A percentile compares a stretch with the other conserved stretches of the same genome.
Conservation (phyloP, 73 alveolate species). For the Tetrahymena malaccensis region DNA sequence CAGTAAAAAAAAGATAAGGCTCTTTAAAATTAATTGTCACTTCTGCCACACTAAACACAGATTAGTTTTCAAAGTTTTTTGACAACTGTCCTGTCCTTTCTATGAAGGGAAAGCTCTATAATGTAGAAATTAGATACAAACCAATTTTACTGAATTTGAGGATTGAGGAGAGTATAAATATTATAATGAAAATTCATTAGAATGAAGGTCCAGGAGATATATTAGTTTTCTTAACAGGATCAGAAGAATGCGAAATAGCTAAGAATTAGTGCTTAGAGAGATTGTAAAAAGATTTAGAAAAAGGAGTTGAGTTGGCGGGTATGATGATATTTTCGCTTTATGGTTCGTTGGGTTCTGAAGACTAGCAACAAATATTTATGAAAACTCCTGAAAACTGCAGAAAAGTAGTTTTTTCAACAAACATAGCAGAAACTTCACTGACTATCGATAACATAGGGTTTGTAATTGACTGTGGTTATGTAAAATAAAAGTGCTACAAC, state of each 20-base stretch:
- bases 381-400: constrained; percentile 85
- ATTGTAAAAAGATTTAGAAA: constrained; percentile 46
- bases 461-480: constrained; percentile 92
- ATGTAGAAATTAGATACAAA: constrained; percentile 50
- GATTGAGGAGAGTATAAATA: constrained; percentile 68
- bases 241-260: constrained; percentile 95
- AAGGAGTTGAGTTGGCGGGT: constrained; percentile 39
- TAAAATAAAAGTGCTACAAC: constrained; percentile 82
- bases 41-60: constrained; percentile 80
- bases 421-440: constrained; percentile 94
- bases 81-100: constrained; percentile 56
- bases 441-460: constrained; percentile 93
- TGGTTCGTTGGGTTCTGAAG: constrained; percentile 69
- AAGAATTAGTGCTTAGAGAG: constrained; percentile 47
- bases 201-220: constrained; percentile 96
- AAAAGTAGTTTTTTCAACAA: constrained; percentile 89
- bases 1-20: constrained; percentile 65
- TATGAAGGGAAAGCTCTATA: constrained; percentile 65
- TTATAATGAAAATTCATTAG: constrained; percentile 83
- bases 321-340: constrained; percentile 42
- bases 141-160: constrained; percentile 47
- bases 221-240: constrained; percentile 90
- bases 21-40: constrained; percentile 67
- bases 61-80: constrained; percentile 59
- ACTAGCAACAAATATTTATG: constrained; percentile 70